A percentile compares a stretch with the other conserved stretches of the same genome.
Evolutionary conservation across 768 basidiomycete genomes (phyloP).

Genomic region (Suillus sp.): DNA sequence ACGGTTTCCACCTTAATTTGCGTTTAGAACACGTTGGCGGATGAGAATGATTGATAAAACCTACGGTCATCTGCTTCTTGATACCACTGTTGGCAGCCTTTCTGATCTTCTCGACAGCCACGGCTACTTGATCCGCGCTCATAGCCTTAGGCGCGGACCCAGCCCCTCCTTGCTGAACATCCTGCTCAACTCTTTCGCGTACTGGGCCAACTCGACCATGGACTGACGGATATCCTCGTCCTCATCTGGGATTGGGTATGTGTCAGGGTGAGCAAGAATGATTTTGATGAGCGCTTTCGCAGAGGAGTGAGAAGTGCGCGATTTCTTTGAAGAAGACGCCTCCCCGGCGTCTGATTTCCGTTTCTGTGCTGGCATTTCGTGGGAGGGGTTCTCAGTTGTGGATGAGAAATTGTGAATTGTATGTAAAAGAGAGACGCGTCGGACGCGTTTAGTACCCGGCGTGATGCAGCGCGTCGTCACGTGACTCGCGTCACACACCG

Average conservation of each 20-base stretch:
- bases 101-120: slow-evolving; percentile 46
- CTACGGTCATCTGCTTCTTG: slow-evolving; percentile 50
- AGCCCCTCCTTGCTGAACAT: slow-evolving; percentile 23
- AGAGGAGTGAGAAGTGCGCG: slow-evolving; percentile 31
- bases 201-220: slow-evolving; percentile 35
- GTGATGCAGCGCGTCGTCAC: slow-evolving; percentile 33
- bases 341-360: slow-evolving; percentile 36
- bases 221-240: slow-evolving; percentile 33
- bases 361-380: slow-evolving; percentile 31
- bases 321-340: slow-evolving; percentile 31
- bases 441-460: slow-evolving; percentile 18
- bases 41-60: slow-evolving; percentile 15
- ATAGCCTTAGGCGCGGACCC: slow-evolving; percentile 32
- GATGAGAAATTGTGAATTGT: slow-evolving; percentile 1
- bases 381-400: background rate
- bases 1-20: slow-evolving; percentile 49
- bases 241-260: slow-evolving; percentile 39
- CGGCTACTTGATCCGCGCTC: slow-evolving; percentile 41
- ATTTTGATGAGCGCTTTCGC: slow-evolving; percentile 39
- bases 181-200: slow-evolving; percentile 35
- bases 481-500: slow-evolving; percentile 28
- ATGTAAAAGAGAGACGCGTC: slow-evolving; percentile 8
- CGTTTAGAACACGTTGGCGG: slow-evolving; percentile 1
- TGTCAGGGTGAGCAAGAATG: slow-evolving; percentile 40
- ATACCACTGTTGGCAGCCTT: slow-evolving; percentile 51